Evolutionary conservation across 495 filamentous ascomycete species (phyloP), one percentile per base, ranked within the genome.

Genomic region (Lentithecium fluviatile): DNA sequence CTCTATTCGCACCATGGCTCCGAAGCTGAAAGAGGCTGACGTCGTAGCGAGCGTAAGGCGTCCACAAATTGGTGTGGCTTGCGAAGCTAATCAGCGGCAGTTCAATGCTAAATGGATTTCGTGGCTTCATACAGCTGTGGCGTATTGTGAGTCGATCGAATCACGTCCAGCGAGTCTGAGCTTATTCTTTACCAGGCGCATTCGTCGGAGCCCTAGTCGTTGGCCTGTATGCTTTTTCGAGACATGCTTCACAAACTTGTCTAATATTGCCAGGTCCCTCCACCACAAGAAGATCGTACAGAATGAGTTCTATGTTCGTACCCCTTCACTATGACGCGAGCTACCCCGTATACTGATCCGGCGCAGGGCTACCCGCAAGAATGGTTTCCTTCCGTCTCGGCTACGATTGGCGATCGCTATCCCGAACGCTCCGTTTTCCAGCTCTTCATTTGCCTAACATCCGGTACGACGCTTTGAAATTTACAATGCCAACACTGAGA

Each of bases 371-470:
- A 96, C 74, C 95, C 95, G 1, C 78, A 96, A 40, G 95, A 99
- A 81, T 99, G 95, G 95, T 97, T 99, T 65, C 95, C 95, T 38
- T 99, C 95, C 21, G 95, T 99, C 24, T 97, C 93, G 26, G 85
- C 95, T 13, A 97, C 95, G n/a, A 99, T 99, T 73, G 95, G 95
- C 61, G 95, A 99, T 68, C 86, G 94, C 32, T 97, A 97, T 71
- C 95, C 95, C 26, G 95, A 99, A 73, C 86, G 95, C 46, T 96
- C 94, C 15, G 85, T 97, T 58, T 99, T 97, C 74, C 91, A 95
- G 81, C 69, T 97, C 51, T 96, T 97, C 69, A 99, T 99, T 69
- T 93, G 93, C 50, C 86, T 97, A 57, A 96, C 92, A 43, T 97
- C 95, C 36, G 89, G 88, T 85, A 79, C 37, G 58, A n/a, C 37